Conservation (phyloP, 2,329 filamentous ascomycete species). For the Mycocentrospora acerina region DNA sequence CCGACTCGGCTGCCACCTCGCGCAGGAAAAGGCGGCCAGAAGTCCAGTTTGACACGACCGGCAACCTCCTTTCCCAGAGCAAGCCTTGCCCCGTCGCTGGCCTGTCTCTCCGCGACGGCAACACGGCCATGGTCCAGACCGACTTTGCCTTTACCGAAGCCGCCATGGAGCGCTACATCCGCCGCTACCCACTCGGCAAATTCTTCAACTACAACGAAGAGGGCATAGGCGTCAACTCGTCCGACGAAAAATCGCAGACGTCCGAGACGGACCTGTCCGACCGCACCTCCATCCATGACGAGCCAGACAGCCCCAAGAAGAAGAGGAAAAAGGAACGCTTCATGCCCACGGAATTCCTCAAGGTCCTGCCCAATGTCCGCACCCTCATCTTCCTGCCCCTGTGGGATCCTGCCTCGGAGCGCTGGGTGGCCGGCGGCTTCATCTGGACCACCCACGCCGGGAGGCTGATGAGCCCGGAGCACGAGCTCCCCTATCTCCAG, state of each 20-base stretch:
- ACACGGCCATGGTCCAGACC: conserved; percentile 21
- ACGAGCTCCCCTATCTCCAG: conserved; percentile 37
- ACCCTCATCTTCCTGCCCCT: conserved; percentile 41
- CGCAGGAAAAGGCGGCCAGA: conserved; percentile 18
- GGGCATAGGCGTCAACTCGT: conserved; percentile 32
- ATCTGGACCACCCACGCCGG: conserved; percentile 36
- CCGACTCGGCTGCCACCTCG: conserved; percentile 22
- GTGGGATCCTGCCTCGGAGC: conserved; percentile 37
- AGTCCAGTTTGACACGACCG: conserved; percentile 2
- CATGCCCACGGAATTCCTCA: conserved; percentile 35
- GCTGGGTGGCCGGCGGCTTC: conserved; percentile 37
- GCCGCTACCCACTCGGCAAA: conserved; percentile 35
- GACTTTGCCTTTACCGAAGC: conserved; percentile 35
- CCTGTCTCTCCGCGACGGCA: conserved; percentile 21
- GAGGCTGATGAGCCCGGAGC: conserved; percentile 32
- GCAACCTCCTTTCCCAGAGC: conserved; percentile 12
- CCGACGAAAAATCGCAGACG: conserved; percentile 32
- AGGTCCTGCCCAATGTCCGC: conserved; percentile 35
- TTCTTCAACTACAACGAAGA: conserved; percentile 40
- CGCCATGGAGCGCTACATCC: conserved; percentile 38
- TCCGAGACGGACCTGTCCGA: conserved; percentile 34
- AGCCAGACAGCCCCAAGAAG: conserved; percentile 9
- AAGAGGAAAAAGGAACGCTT: conserved; percentile 29
- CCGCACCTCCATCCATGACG: conserved; percentile 16
- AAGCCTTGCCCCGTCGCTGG: conserved; percentile 29